A percentile compares a stretch with the other conserved stretches of the same genome.
Evolutionary conservation across 2,329 filamentous ascomycete genomes (phyloP).

Genomic region (Eutypa lata): DNA sequence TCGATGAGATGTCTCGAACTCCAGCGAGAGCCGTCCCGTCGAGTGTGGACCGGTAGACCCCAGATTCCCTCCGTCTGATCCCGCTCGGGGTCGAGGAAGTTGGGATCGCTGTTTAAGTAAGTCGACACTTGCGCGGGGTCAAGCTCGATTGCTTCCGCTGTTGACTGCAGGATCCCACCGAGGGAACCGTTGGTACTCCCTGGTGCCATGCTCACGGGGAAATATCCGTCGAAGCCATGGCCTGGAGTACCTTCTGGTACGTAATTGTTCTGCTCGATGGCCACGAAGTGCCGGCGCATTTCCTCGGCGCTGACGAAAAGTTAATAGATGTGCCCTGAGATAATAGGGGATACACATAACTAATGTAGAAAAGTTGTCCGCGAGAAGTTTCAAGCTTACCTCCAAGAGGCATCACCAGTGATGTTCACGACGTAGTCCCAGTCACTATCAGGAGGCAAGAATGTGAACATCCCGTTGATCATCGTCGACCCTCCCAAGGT

Average conservation of each 20-base stretch:
- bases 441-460: slow-evolving; percentile 16
- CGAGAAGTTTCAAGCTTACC: slow-evolving; percentile 6
- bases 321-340: not conserved
- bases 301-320: slow-evolving; percentile 5
- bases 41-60: slow-evolving; percentile 14
- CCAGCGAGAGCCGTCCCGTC: slow-evolving; percentile 11
- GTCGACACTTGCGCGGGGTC: slow-evolving; percentile 7
- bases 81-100: slow-evolving; percentile 8
- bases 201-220: slow-evolving; percentile 6
- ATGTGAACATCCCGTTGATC: slow-evolving; percentile 12
- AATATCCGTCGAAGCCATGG: slow-evolving; percentile 16
- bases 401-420: slow-evolving; percentile 18
- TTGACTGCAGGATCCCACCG: not conserved
- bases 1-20: slow-evolving; percentile 50
- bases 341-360: no score
- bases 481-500: slow-evolving; percentile 25
- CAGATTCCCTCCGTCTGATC: slow-evolving; percentile 12
- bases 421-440: slow-evolving; percentile 20
- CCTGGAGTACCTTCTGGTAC: slow-evolving; percentile 11
- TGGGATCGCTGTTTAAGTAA: slow-evolving; percentile 11
- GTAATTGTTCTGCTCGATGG: slow-evolving; percentile 18
- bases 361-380: not conserved
- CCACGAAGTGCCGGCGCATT: slow-evolving; percentile 13
- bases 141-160: not conserved
- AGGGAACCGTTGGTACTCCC: not conserved